Base-by-base conservation (phyloP, 2,329 filamentous ascomycete species). In the Blastomyces silverae region DNA sequence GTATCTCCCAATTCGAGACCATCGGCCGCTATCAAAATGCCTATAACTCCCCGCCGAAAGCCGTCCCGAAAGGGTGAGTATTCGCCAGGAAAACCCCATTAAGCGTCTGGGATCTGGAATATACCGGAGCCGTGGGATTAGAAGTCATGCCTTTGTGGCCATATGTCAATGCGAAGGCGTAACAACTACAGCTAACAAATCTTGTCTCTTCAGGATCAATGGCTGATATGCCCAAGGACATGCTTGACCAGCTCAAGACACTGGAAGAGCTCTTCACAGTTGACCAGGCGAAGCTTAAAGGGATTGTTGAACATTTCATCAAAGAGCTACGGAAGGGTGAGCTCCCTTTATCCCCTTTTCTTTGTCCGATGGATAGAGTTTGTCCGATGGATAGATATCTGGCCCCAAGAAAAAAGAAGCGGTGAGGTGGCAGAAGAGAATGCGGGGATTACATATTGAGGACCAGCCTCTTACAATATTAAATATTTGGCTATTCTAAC, bases 301-400 rank as follows among this genome's bases (percentile, higher is more conserved):
- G 89, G 69, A 92, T 99, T 73, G 93, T 91, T 53, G 83, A 90
- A 63, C 93, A 96, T 77, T 99, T 99, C 76, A 83, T 95, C 61
- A 84, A 83, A 44, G 94, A 99, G 81, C 85, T 99, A 64, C 85
- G 87, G 68, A 96, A 96, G 79, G 92, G 90, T 89, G 76, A 68
- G 79, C 71, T 61, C n/a, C 55, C 61, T 55, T n/a, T 25, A 37
- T 20, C 13, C 55, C 20, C 31, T 1, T 53, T 63, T 55, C 20
- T 34, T 52, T 52, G 42, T 28, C n/a, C 11, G 46, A 10, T 57
- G 37, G 11, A 17, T 48, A 52, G 22, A 22, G n/a, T 34, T 52
- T 52, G 42, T 28, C n/a, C 11, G 46, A 10, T 57, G 37, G 11
- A 17, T 48, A 52, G 22, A 22, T 52, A 52, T 46, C 17, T 5